Base-by-base conservation (phyloP, 2,329 filamentous ascomycete genomes). In the Fusarium chaquense region DNA sequence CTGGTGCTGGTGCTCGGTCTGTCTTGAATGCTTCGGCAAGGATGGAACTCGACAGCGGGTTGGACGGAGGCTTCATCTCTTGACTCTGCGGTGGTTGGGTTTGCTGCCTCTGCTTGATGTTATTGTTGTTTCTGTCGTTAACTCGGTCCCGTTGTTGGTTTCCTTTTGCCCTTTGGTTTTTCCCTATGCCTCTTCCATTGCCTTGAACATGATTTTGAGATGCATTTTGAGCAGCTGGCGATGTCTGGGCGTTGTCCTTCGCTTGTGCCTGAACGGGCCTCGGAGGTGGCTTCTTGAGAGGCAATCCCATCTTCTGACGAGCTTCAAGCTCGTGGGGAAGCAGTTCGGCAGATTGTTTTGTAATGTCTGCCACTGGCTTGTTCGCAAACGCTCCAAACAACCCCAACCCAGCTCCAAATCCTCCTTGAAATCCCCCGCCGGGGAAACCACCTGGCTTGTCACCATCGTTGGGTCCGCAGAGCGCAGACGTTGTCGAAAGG, bases 241-340 rank as follows among this genome's bases (percentile, higher is more conserved):
- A 22, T 28, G 52, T 57, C 43, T 53, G 61, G 24, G 35, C 54
- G 20, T 59, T 59, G n/a, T 24, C 63, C 22, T 58, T 54, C 20
- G 43, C 22, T 20, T 57, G 58, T 20, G 58, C 36, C 18, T 47
- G 56, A 15, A 20, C 28, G 38, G 58, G 26, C 49, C 38, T 63
- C n/a, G 41, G 46, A 15, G 62, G 41, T 28, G 63, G 43, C 43
- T 71, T 75, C 47, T 70, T 63, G 22, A 67, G 53, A 28, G 65
- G 54, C 11, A 70, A 41, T 24, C 73, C 66, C 52, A 76, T 73
- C 50, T 71, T 76, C 52, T 74, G 56, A 12, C 79, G 78, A 36
- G 81, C 81, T 38, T 77, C 76, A n/a, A 70, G 50, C 58, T 82
- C 81, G 46, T 82, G 81, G 4, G 81, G 81, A 8, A 82, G 76